phyloP scores from a whole-genome alignment of 1,139 yeast genomes.

The Debaryomyces psychrophilus region DNA sequence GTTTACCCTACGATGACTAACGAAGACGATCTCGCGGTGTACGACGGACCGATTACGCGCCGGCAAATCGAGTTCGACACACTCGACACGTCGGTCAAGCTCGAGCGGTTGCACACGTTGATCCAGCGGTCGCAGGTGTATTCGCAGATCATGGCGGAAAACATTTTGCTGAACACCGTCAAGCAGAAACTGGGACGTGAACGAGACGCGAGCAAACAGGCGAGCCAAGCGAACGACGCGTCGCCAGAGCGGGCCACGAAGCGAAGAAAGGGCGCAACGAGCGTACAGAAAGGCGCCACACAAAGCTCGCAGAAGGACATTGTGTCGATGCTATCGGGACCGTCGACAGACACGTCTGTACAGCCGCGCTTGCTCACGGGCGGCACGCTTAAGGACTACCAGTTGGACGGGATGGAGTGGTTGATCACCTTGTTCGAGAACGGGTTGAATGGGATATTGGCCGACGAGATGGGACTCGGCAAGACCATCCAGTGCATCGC shows the following conservation, averaged over 20 bases:
- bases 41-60: constrained; percentile 16
- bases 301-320: constrained; percentile 29
- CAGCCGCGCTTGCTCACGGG: constrained; percentile 75
- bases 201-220: constrained; percentile 19
- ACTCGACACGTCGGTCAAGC: constrained; percentile 46
- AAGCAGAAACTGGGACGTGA: neutral
- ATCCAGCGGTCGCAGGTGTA: constrained; percentile 84
- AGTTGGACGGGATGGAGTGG: constrained; percentile 91
- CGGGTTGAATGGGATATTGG: constrained; percentile 91
- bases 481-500: constrained; percentile 89
- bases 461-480: constrained; percentile 97
- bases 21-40: constrained; percentile 8
- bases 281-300: no score
- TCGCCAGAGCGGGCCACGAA: constrained; percentile 12
- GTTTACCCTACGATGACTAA: constrained; percentile 7
- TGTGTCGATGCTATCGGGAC: constrained; percentile 26
- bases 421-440: constrained; percentile 83
- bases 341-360: constrained; percentile 11
- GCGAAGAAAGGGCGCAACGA: constrained; percentile 13
- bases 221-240: constrained; percentile 17
- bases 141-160: constrained; percentile 80
- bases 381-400: constrained; percentile 76
- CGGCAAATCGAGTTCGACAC: constrained; percentile 46
- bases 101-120: constrained; percentile 66
- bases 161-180: constrained; percentile 56